A percentile compares a stretch with the other conserved stretches of the same genome.
Evolutionary conservation across 768 basidiomycete genomes (phyloP).

Genomic region (Paxillus involutus): DNA sequence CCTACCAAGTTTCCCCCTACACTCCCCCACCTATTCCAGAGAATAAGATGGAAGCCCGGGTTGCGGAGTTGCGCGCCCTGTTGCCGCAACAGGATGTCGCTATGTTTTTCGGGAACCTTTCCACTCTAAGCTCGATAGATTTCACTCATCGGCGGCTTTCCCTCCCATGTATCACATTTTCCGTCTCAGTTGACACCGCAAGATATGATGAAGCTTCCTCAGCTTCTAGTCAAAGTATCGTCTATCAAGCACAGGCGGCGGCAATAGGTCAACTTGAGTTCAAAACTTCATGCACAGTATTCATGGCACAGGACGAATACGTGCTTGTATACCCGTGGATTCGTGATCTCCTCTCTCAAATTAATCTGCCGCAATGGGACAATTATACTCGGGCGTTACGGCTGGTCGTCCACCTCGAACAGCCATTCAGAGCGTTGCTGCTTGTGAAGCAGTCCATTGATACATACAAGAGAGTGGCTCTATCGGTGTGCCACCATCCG

Average conservation of each 20-base stretch:
- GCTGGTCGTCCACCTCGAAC: conserved; percentile 12
- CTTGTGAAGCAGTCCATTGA: conserved; percentile 5
- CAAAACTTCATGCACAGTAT: background rate
- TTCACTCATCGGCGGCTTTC: conserved; percentile 2
- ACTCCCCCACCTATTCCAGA: background rate
- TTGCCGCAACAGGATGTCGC: background rate
- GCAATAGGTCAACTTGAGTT: conserved; percentile 6
- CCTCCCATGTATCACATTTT: conserved; percentile 13
- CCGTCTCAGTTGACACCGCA: background rate
- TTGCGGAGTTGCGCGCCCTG: background rate
- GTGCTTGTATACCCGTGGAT: conserved; percentile 13
- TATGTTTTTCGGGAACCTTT: background rate
- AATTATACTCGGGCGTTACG: conserved; percentile 8
- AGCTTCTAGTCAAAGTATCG: background rate
- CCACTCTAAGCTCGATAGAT: background rate
- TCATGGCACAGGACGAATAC: background rate
- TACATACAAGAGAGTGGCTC: conserved; percentile 20
- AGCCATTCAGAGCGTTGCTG: conserved; percentile 10
- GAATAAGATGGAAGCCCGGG: background rate
- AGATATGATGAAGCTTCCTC: background rate
- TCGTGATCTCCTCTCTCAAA: conserved; percentile 1
- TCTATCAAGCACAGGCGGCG: conserved; percentile 3
- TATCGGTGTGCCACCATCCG: too few species aligned
- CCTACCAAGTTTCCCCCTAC: conserved; percentile 25
- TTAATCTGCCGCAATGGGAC: conserved; percentile 2